These are phyloP conservation scores for Wickerhamomyces hampshirensis DNA, from an alignment of 805 yeast genomes.

Conservation along the genomic window DNA sequence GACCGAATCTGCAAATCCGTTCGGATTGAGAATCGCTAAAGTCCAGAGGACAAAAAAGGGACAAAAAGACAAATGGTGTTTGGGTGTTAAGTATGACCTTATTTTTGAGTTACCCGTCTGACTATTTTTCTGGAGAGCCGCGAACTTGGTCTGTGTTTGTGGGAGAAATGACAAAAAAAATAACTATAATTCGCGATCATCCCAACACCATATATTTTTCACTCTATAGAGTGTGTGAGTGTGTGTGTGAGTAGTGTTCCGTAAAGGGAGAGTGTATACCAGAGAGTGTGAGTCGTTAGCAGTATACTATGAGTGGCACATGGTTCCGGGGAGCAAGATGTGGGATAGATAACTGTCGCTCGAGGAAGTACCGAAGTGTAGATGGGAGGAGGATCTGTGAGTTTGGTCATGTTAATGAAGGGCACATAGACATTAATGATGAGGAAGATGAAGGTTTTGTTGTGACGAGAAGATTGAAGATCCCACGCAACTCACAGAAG, in stretches of 20 bases:
- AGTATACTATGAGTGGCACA: conserved; percentile 16
- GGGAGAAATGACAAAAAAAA: too few relatives aligned
- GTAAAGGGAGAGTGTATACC: too few relatives aligned
- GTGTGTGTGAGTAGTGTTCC: too few relatives aligned
- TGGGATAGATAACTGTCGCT: conserved; percentile 86
- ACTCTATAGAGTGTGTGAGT: too few relatives aligned
- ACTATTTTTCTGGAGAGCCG: too few relatives aligned
- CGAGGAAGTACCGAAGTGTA: conserved; percentile 62
- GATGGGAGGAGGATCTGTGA: conserved; percentile 85
- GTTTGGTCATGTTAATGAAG: conserved; percentile 85
- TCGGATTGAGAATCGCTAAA: background rate
- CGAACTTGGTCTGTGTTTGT: too few relatives aligned
- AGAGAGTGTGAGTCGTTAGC: too few relatives aligned
- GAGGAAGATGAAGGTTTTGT: conserved; percentile 68
- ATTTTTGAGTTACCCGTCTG: background rate
- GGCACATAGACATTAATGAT: conserved; percentile 72
- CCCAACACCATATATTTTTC: too few relatives aligned
- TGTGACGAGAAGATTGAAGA: conserved; percentile 47
- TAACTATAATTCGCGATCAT: too few relatives aligned
- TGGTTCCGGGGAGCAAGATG: conserved; percentile 71
- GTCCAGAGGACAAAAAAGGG: too few relatives aligned
- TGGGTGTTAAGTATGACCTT: background rate
- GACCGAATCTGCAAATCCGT: background rate
- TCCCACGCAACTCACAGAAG: conserved; percentile 39
- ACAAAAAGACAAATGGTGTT: too few relatives aligned